Percentiles rank a stretch among this genome's conserved stretches.
phyloP scores from a whole-genome alignment of 805 yeast genomes.

The Wickerhamiella bombiphila region DNA sequence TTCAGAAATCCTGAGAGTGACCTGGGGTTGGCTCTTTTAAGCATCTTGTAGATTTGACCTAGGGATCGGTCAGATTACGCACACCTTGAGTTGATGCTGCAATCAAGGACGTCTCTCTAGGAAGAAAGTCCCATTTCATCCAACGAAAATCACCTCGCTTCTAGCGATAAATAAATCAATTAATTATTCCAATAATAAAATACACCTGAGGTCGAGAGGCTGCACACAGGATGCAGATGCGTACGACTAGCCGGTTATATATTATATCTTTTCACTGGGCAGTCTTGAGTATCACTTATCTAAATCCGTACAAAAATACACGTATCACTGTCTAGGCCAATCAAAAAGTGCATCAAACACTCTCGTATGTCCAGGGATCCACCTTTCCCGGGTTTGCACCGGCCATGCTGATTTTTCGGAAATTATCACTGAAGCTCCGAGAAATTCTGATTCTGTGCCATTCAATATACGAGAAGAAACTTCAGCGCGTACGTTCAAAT shows the following conservation, averaged over 20 bases:
- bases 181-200: background rate
- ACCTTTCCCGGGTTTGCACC: slow-evolving; percentile 8
- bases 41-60: too few relatives aligned
- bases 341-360: slow-evolving; percentile 1
- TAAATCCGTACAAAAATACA: background rate
- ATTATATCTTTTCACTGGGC: background rate
- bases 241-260: too few relatives aligned
- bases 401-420: slow-evolving; percentile 9
- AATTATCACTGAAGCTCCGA: slow-evolving; percentile 2
- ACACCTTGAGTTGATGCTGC: too few relatives aligned
- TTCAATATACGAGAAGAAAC: background rate
- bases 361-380: background rate
- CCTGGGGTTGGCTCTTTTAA: too few relatives aligned
- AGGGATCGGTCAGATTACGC: too few relatives aligned
- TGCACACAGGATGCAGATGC: background rate
- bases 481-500: background rate
- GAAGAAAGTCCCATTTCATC: too few relatives aligned
- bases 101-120: too few relatives aligned
- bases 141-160: too few relatives aligned
- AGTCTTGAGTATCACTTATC: background rate
- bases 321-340: background rate
- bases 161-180: background rate
- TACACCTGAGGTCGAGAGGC: background rate
- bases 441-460: background rate
- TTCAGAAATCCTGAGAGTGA: too few relatives aligned